phyloP scores from a whole-genome alignment of 2,329 filamentous ascomycete species.

The Didymella arachidicola region DNA sequence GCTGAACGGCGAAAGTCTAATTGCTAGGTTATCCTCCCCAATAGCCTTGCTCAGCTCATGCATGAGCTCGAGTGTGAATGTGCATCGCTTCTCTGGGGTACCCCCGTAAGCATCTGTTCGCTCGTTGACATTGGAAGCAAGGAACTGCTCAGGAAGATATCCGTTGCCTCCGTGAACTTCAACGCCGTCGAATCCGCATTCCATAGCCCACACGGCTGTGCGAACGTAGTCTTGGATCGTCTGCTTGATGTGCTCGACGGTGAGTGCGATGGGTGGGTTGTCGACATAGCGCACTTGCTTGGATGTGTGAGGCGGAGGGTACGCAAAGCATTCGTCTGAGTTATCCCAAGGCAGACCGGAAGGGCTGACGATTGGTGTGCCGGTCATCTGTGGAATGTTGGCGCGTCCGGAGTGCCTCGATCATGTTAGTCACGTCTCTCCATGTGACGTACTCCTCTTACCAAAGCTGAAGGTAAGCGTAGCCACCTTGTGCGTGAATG shows the following conservation, averaged over 20 bases:
- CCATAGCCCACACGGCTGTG: constrained; percentile 61
- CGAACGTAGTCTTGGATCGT: constrained; percentile 54
- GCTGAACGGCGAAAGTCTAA: constrained; percentile 50
- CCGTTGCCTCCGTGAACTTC: constrained; percentile 61
- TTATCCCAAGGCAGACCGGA: constrained; percentile 58
- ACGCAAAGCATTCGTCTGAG: constrained; percentile 50
- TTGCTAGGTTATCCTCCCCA: constrained; percentile 39
- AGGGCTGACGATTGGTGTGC: constrained; percentile 48
- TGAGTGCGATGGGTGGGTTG: constrained; percentile 47
- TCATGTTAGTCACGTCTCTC: background rate
- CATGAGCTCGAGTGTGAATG: constrained; percentile 63
- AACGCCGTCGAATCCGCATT: constrained; percentile 63
- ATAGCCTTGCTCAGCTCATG: constrained; percentile 33
- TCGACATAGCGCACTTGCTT: constrained; percentile 45
- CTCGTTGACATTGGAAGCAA: constrained; percentile 58
- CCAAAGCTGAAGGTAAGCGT: constrained; percentile 55
- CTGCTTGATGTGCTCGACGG: constrained; percentile 55
- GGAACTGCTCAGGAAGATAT: constrained; percentile 62
- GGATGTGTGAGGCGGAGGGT: constrained; percentile 33
- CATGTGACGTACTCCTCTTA: background rate
- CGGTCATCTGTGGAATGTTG: constrained; percentile 51
- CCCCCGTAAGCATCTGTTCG: constrained; percentile 61
- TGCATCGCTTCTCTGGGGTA: constrained; percentile 59
- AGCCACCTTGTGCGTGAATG: constrained; percentile 58
- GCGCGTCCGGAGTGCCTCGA: constrained; percentile 54